Conservation (phyloP, 2,329 filamentous ascomycete genomes). For the Neofusicoccum umdonicola region DNA sequence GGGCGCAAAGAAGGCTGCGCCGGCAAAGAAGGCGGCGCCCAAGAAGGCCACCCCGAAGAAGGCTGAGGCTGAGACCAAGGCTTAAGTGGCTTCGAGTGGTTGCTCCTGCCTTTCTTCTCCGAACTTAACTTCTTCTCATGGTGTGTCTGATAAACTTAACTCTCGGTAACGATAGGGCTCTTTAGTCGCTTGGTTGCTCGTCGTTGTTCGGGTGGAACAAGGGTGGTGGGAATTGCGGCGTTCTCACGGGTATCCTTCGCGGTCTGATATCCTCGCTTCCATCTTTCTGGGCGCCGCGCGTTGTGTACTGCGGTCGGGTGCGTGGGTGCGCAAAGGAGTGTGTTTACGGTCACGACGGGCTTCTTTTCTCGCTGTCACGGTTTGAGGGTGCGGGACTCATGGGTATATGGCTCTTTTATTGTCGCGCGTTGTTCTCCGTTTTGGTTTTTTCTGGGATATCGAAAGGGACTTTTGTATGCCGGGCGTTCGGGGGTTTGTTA, state of each 20-base stretch:
- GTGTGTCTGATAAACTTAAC: constrained; percentile 3
- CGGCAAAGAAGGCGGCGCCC: constrained; percentile 46
- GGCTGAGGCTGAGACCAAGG: constrained; percentile 25
- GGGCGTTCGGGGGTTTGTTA: constrained; percentile 9
- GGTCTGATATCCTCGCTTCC: constrained; percentile 7
- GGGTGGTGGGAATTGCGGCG: background rate
- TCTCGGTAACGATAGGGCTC: constrained; percentile 3
- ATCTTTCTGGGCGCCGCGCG: constrained; percentile 9
- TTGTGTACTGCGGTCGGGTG: constrained; percentile 2
- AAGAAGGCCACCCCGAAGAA: constrained; percentile 34
- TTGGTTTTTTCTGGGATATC: background rate
- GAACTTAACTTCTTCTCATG: constrained; percentile 3
- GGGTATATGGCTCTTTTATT: background rate
- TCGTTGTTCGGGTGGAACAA: background rate
- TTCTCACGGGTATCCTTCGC: background rate
- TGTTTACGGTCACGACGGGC: constrained; percentile 7
- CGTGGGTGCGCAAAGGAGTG: background rate
- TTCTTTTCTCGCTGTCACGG: background rate
- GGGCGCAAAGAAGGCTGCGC: constrained; percentile 40
- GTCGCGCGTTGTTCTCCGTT: background rate
- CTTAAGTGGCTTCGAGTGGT: background rate
- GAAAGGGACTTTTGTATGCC: background rate
- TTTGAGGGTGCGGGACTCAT: background rate
- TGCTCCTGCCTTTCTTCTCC: background rate
- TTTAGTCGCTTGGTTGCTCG: background rate